These are phyloP conservation scores for Phytopythium oedochilum DNA, from an alignment of 352 stramenopile species.

Conservation along the genomic window DNA sequence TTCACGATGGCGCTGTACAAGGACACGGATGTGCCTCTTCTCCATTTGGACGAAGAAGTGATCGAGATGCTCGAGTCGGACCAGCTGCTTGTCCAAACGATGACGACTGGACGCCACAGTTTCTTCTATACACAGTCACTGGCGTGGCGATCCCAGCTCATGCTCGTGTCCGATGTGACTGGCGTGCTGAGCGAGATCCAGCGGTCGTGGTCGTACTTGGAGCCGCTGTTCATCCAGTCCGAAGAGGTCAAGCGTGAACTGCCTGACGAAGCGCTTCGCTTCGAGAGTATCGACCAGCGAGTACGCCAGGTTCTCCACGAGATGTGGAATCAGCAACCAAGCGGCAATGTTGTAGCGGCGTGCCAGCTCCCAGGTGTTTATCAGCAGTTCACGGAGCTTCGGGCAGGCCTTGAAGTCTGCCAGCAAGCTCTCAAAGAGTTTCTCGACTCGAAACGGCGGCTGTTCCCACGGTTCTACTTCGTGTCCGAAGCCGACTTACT, in stretches of 20 bases:
- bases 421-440: conserved; percentile 94
- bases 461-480: conserved; percentile 96
- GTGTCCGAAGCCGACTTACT: conserved; percentile 93
- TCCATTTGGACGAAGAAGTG: conserved; percentile 91
- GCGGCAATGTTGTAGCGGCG: conserved; percentile 66
- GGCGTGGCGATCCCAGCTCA: conserved; percentile 45
- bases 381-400: conserved; percentile 68
- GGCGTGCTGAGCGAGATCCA: conserved; percentile 91
- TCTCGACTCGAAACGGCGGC: conserved; percentile 88
- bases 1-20: conserved; percentile 89
- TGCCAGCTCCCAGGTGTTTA: conserved; percentile 84
- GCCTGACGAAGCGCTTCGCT: conserved; percentile 87
- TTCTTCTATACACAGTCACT: conserved; percentile 65
- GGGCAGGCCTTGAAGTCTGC: conserved; percentile 84
- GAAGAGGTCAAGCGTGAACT: conserved; percentile 95
- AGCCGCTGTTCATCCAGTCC: conserved; percentile 93
- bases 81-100: conserved; percentile 92
- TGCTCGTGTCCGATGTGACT: conserved; percentile 84
- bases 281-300: conserved; percentile 84
- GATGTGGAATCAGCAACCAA: conserved; percentile 67
- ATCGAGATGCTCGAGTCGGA: conserved; percentile 94
- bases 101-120: conserved; percentile 77
- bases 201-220: conserved; percentile 93
- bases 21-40: conserved; percentile 74
- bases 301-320: conserved; percentile 62